Conservation (phyloP, 805 yeast species). For the Starmerella roubikii region DNA sequence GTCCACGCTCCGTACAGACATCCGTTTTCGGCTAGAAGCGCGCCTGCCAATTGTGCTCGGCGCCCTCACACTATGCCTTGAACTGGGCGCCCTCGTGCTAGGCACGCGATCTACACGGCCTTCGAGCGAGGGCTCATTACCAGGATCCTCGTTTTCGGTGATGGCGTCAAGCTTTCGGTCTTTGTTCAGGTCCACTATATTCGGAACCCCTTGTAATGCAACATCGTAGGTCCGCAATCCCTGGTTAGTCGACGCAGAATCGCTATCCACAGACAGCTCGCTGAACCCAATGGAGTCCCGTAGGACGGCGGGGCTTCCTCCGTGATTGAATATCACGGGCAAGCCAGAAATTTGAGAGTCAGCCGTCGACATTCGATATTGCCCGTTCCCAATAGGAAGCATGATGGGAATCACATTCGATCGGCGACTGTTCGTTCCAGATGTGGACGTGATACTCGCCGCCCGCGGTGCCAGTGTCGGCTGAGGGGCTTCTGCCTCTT, state of each 20-base stretch:
- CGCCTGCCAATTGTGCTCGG: too few relatives aligned
- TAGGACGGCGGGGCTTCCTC: slow-evolving; percentile 13
- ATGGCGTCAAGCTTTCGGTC: neutral
- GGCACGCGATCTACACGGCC: neutral
- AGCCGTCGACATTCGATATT: too few relatives aligned
- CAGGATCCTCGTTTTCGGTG: neutral
- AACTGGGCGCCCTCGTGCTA: too few relatives aligned
- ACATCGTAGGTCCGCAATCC: slow-evolving; percentile 21
- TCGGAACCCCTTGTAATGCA: slow-evolving; percentile 66
- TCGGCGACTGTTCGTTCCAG: slow-evolving; percentile 37
- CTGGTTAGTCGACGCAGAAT: slow-evolving; percentile 2
- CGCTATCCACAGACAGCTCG: slow-evolving; percentile 12
- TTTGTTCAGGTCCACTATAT: slow-evolving; percentile 40
- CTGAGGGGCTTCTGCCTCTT: slow-evolving; percentile 18
- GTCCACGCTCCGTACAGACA: neutral
- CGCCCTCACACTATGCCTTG: too few relatives aligned
- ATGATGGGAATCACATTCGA: slow-evolving; percentile 64
- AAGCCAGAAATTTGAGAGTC: neutral
- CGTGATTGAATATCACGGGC: neutral
- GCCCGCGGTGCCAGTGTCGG: neutral
- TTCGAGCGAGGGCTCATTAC: neutral
- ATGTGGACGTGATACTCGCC: slow-evolving; percentile 12
- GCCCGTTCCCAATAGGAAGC: neutral
- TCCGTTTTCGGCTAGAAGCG: neutral
- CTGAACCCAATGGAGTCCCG: slow-evolving; percentile 26